These are phyloP conservation scores for Penicillium lagena DNA, from an alignment of 495 filamentous ascomycete species.

Conservation along the genomic window DNA sequence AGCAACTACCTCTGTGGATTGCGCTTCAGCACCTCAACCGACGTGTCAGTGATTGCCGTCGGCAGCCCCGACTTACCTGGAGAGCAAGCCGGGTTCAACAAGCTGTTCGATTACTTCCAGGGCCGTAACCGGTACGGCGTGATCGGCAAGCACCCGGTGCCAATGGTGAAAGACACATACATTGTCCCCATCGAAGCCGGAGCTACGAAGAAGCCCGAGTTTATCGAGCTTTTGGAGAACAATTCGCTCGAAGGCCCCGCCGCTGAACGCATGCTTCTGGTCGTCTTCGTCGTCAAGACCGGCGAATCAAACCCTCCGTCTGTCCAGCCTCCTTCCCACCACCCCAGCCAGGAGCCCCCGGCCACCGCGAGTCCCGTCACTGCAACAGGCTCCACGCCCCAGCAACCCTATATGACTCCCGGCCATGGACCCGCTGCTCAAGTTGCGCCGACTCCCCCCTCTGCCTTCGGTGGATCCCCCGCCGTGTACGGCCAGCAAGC, in stretches of 20 bases:
- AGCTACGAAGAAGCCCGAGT: slow-evolving; percentile 53
- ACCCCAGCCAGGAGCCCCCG: slow-evolving; percentile 30
- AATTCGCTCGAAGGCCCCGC: slow-evolving; percentile 61
- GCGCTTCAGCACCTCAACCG: slow-evolving; percentile 63
- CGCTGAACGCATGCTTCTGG: slow-evolving; percentile 64
- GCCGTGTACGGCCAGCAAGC: no score
- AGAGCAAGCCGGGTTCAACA: slow-evolving; percentile 52
- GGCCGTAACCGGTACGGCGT: slow-evolving; percentile 76
- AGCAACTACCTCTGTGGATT: slow-evolving; percentile 84
- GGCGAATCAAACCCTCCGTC: slow-evolving; percentile 37
- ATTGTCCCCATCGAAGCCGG: slow-evolving; percentile 68
- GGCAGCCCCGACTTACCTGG: slow-evolving; percentile 46
- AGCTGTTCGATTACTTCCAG: slow-evolving; percentile 73
- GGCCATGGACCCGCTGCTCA: slow-evolving; percentile 16
- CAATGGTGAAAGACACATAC: slow-evolving; percentile 72
- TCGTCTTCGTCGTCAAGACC: slow-evolving; percentile 67
- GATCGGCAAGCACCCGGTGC: slow-evolving; percentile 58
- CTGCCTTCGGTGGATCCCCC: slow-evolving; percentile 10
- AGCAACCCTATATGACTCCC: slow-evolving; percentile 26
- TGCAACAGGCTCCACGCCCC: slow-evolving; percentile 29
- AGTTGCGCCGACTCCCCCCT: slow-evolving; percentile 19
- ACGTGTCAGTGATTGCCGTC: slow-evolving; percentile 65
- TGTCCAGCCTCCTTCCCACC: slow-evolving; percentile 39
- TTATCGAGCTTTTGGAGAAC: slow-evolving; percentile 70
- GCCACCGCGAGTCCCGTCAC: slow-evolving; percentile 40